Evolutionary conservation across 768 basidiomycete species (phyloP).

Genomic region (Amanita pallidorosea): DNA sequence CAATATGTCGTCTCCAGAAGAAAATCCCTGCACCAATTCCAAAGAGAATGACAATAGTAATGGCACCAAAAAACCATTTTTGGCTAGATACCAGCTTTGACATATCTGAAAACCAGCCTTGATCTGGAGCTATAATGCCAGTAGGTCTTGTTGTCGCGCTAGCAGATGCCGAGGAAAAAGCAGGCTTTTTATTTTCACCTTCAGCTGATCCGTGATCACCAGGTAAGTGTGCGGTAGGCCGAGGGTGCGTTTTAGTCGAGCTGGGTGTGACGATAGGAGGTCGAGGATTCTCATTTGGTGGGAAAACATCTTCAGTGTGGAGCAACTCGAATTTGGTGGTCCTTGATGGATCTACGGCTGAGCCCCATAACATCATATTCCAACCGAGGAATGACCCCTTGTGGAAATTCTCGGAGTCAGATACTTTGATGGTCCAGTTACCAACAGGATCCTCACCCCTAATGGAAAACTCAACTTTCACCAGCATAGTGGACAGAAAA

Average conservation of each 20-base stretch:
- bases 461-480: slow-evolving; percentile 10
- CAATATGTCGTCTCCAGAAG: slow-evolving; percentile 64
- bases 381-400: slow-evolving; percentile 77
- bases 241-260: slow-evolving; percentile 55
- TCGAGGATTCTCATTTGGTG: slow-evolving; percentile 28
- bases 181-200: slow-evolving; percentile 74
- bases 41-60: slow-evolving; percentile 72
- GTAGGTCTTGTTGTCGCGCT: slow-evolving; percentile 17
- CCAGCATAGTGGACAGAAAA: slow-evolving; percentile 1
- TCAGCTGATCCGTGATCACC: slow-evolving; percentile 72
- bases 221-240: slow-evolving; percentile 83
- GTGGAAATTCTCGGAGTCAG: slow-evolving; percentile 56
- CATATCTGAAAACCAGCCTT: slow-evolving; percentile 81
- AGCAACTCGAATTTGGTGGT: slow-evolving; percentile 55
- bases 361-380: slow-evolving; percentile 91
- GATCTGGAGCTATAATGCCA: slow-evolving; percentile 53
- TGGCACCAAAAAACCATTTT: slow-evolving; percentile 85
- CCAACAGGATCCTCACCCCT: slow-evolving; percentile 94
- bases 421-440: slow-evolving; percentile 81
- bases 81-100: slow-evolving; percentile 61
- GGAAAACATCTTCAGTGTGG: slow-evolving; percentile 36
- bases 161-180: slow-evolving; percentile 35
- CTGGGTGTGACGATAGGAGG: slow-evolving; percentile 24
- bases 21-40: slow-evolving; percentile 58
- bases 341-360: slow-evolving; percentile 60